Evolutionary conservation across 306 rosid species (phyloP), one percentile per base, ranked within the genome.

Genomic region (Prunus mongolica): DNA sequence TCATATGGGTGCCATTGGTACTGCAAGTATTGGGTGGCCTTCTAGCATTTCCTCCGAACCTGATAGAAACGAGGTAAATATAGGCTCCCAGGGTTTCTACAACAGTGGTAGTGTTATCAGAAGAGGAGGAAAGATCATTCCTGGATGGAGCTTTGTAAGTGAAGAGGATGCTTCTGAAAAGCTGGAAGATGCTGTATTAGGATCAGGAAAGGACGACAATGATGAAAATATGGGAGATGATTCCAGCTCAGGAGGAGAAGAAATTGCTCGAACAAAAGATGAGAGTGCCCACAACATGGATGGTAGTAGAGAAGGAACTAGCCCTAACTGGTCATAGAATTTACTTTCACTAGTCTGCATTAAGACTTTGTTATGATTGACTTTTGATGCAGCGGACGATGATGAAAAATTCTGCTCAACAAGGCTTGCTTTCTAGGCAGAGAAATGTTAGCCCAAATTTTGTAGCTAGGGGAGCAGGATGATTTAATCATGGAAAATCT

Each of bases 201-300:
- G 83, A 81, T 84, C 84, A 75, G 63, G 69, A 8, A 84, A 82
- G 72, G 81, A 80, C 50, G 88, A 81, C 80, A 74, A 78, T 60
- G 81, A 84, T 47, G 87, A 69, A 61, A 30, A 34, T 41, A 75
- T 70, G 83, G 82, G 28, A 71, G 85, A 80, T 56, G 75, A 83
- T 61, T 28, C 72, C 67, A 83, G 78, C 84, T 87, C 85, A 4
- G 81, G 38, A 61, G 81, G 45, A 3, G 84, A 82, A 76, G 88
- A 83, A 20, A 45, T 74, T 82, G 74, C 30, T 51, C 38, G 6
- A 54, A 55, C 68, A 66, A 79, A 73, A 49, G 61, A 67, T 41
- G 51, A 67, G 15, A 78, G 54, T 71, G 54, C 61, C 65, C 52
- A 62, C 71, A 22, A 80, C 71, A 57, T 61, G 52, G 67, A 73